Base-by-base conservation (phyloP, 805 yeast genomes). In the Nakazawaea ishiwadae region DNA sequence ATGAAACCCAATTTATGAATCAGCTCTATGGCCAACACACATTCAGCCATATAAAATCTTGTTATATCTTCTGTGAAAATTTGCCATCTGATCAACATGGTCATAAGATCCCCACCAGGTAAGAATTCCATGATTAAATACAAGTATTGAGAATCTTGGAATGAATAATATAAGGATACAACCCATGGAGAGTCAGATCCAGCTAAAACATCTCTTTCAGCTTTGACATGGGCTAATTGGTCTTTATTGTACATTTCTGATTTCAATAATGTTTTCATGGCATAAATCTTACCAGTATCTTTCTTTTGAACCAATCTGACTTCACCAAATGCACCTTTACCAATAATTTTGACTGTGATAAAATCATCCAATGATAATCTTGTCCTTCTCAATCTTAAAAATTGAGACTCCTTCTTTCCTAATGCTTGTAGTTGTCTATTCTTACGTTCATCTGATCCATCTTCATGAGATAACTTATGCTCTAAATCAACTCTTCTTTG, bases 321-420 rank as follows among this genome's bases (percentile, higher is more conserved):
- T 57, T 89, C 97, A 47, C 99, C 99, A 66, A 93, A 93, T 0
- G 99, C 96, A 48, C 99, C 99, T 60, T 93, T 93, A 37, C 99
- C 99, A 49, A 72, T 77, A 27, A 84, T 96, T 62, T 88, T 88
- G 41, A 89, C 95, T 1, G 96, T 89, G 45, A 71, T 76, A 63
- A 89, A 86, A 63, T 89, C 97, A 31, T 84, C 93, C 32, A 88
- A 67, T 1, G 88, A 75, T 40, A 89, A 68, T 55, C 89, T 76
- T 1, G 96, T 89, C 59, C 97, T 76, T 51, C 96, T 69, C 42
- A 89, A 71, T 48, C 97, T 74, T 55, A 90, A 66, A 52, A 85
- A 89, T 47, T 85, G 90, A 5, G 95, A 82, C 62, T 89, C 96
- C 52, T 87, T 88, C 56, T 81, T 82, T 29, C 98, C 97, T 48